Evolutionary conservation across 2,329 filamentous ascomycete genomes (phyloP).

Genomic region (Colletotrichum costaricense): DNA sequence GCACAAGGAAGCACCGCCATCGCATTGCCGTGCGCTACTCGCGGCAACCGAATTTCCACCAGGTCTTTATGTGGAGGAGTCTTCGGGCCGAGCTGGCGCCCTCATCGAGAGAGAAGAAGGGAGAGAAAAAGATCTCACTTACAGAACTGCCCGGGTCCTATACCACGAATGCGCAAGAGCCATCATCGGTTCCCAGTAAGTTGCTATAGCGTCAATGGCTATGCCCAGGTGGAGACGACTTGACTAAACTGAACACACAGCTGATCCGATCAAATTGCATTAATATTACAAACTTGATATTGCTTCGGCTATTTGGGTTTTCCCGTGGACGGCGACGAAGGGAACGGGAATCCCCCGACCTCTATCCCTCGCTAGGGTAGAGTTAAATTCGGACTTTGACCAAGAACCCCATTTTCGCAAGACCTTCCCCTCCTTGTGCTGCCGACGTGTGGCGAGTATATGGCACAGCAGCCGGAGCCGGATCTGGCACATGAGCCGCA

Average conservation of each 20-base stretch:
- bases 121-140: not conserved
- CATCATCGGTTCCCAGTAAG: conserved; percentile 22
- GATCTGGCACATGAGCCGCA: not conserved
- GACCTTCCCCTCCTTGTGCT: not conserved
- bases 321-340: conserved; percentile 1
- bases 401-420: not conserved
- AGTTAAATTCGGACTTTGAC: conserved; percentile 21
- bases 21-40: conserved; percentile 4
- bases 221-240: not conserved
- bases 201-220: conserved; percentile 3
- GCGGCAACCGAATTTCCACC: not conserved
- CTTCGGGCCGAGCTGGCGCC: conserved; percentile 3
- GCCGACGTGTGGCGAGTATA: conserved; percentile 1
- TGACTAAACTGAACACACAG: conserved; percentile 22
- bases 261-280: conserved; percentile 7
- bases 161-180: not conserved
- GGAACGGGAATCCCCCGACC: not conserved
- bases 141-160: not conserved
- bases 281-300: conserved; percentile 13
- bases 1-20: not conserved
- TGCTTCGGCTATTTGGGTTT: conserved; percentile 1
- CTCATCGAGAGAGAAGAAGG: not conserved
- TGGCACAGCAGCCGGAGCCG: not conserved
- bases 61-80: not conserved
- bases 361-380: conserved; percentile 2